Evolutionary conservation across 768 basidiomycete genomes (phyloP).

Genomic region (Kwoniella bestiolae): DNA sequence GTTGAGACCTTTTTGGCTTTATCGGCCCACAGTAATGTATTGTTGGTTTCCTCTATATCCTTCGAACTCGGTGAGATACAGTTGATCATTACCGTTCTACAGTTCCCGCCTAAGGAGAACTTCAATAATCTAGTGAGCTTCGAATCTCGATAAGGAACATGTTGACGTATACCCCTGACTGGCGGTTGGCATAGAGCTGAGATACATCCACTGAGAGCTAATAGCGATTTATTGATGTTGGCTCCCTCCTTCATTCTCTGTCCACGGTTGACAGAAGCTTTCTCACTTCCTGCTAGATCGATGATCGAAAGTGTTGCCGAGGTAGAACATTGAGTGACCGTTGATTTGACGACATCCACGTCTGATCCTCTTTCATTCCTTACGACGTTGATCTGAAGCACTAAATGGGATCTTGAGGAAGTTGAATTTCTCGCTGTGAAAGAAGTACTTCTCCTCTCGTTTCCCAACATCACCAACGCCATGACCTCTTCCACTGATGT

Average conservation of each 20-base stretch:
- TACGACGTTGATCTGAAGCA: slow-evolving; percentile 90
- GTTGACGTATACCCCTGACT: slow-evolving; percentile 70
- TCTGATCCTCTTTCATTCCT: slow-evolving; percentile 75
- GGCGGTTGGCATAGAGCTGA: slow-evolving; percentile 92
- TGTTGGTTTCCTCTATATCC: slow-evolving; percentile 98
- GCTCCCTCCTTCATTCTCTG: slow-evolving; percentile 98
- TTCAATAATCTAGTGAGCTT: slow-evolving; percentile 97
- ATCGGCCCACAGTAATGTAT: slow-evolving; percentile 96
- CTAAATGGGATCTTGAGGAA: slow-evolving; percentile 95
- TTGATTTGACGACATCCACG: slow-evolving; percentile 76
- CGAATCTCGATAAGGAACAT: slow-evolving; percentile 96
- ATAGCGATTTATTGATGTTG: slow-evolving; percentile 97
- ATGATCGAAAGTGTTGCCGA: slow-evolving; percentile 91
- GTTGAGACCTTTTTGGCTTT: slow-evolving; percentile 98
- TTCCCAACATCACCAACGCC: slow-evolving; percentile 86
- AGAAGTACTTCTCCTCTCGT: slow-evolving; percentile 84
- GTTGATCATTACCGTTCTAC: slow-evolving; percentile 99
- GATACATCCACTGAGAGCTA: slow-evolving; percentile 97
- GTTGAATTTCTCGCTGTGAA: slow-evolving; percentile 96
- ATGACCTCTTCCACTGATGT: slow-evolving; percentile 89
- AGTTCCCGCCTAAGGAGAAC: slow-evolving; percentile 97
- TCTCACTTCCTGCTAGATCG: slow-evolving; percentile 95
- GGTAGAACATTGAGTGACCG: slow-evolving; percentile 61
- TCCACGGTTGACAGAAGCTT: slow-evolving; percentile 97
- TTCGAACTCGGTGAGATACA: slow-evolving; percentile 92